Evolutionary conservation across 1,284 basidiomycete genomes (phyloP).

Genomic region (Sanghuangporus baumii): DNA sequence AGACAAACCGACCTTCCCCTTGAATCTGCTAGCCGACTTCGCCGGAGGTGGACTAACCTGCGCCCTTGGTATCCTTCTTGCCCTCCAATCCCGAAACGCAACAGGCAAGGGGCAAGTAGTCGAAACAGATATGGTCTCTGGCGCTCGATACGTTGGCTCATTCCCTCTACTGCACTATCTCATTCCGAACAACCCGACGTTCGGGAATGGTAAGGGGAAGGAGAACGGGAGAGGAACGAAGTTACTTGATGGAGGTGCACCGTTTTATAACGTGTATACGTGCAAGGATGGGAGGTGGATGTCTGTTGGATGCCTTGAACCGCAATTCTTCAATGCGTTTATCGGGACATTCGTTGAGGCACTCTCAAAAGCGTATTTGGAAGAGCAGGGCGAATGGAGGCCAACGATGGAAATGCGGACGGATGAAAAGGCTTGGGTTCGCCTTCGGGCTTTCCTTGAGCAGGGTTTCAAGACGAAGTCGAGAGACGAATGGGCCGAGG

Average conservation of each 20-base stretch:
- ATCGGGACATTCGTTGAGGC: slow-evolving; percentile 50
- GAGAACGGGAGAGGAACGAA: slow-evolving; percentile 52
- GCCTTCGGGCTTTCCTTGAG: slow-evolving; percentile 51
- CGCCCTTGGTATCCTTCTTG: slow-evolving; percentile 69
- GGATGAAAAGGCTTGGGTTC: slow-evolving; percentile 55
- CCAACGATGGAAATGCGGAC: slow-evolving; percentile 48
- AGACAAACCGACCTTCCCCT: slow-evolving; percentile 65
- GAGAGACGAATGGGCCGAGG: slow-evolving; percentile 63
- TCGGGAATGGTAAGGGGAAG: slow-evolving; percentile 28
- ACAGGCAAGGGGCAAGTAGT: slow-evolving; percentile 72
- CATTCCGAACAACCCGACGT: slow-evolving; percentile 29
- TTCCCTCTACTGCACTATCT: slow-evolving; percentile 57
- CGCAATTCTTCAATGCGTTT: slow-evolving; percentile 62
- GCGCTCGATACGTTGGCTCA: slow-evolving; percentile 69
- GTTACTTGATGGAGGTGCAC: slow-evolving; percentile 71
- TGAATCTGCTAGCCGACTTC: slow-evolving; percentile 79
- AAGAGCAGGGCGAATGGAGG: slow-evolving; percentile 42
- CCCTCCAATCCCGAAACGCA: slow-evolving; percentile 59
- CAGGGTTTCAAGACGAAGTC: slow-evolving; percentile 56
- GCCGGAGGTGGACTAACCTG: slow-evolving; percentile 77
- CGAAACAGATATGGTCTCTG: slow-evolving; percentile 78
- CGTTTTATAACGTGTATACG: slow-evolving; percentile 73
- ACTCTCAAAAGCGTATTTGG: slow-evolving; percentile 34
- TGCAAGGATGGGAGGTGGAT: slow-evolving; percentile 73
- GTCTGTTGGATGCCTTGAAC: slow-evolving; percentile 72